Conservation (phyloP, 352 stramenopile species). For the Pseudoperonospora humuli region DNA sequence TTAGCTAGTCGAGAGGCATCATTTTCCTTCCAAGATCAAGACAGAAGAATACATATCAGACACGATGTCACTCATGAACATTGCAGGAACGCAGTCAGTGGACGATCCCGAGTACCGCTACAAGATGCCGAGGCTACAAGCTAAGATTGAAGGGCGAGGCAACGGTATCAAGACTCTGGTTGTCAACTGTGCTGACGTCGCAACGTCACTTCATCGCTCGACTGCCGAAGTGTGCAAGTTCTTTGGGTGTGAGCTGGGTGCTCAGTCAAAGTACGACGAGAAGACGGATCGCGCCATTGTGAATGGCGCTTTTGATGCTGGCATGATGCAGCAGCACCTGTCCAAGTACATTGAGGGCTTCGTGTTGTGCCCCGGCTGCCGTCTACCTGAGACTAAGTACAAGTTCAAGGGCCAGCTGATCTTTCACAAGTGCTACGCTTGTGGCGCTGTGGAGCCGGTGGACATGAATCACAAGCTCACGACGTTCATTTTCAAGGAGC, state of each 20-base stretch:
- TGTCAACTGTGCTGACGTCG: conserved; percentile 96
- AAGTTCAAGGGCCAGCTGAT: conserved; percentile 97
- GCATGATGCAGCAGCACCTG: conserved; percentile 92
- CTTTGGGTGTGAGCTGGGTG: conserved; percentile 97
- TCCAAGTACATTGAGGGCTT: conserved; percentile 98
- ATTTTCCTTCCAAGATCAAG: neutral
- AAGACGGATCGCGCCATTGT: conserved; percentile 95
- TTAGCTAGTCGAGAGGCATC: conserved; percentile 23
- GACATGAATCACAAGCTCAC: conserved; percentile 98
- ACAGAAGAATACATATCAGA: conserved; percentile 1
- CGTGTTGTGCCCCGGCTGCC: conserved; percentile 95
- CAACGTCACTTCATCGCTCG: conserved; percentile 88
- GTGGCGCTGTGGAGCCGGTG: conserved; percentile 93
- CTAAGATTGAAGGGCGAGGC: conserved; percentile 97
- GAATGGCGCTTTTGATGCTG: conserved; percentile 93
- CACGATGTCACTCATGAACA: conserved; percentile 87
- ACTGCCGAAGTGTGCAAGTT: conserved; percentile 98
- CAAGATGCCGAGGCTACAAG: conserved; percentile 96
- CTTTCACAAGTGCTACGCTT: conserved; percentile 97
- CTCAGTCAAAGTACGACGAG: conserved; percentile 96
- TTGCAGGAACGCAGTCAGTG: conserved; percentile 83
- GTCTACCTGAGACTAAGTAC: conserved; percentile 97
- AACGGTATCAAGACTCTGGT: conserved; percentile 99
- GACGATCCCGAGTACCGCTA: conserved; percentile 96
- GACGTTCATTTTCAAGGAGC: conserved; percentile 95